Evolutionary conservation across 2,329 filamentous ascomycete genomes (phyloP).

Genomic region (Claviceps digitariae): DNA sequence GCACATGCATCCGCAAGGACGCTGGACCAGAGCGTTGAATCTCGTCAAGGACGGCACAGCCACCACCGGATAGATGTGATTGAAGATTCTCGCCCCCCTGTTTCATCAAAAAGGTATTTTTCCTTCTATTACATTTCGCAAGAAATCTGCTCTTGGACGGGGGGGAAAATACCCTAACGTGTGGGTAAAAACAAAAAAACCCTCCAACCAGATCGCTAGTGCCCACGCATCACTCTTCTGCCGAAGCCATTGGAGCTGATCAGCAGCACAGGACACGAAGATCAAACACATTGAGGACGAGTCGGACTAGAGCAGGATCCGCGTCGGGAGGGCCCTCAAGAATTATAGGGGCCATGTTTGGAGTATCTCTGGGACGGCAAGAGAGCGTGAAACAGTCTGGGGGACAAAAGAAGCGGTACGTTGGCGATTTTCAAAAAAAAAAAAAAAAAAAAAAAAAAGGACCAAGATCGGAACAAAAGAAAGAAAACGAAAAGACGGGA

Average conservation of each 20-base stretch:
- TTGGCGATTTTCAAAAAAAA: neutral
- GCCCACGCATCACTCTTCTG: constrained; percentile 9
- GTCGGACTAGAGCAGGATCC: constrained; percentile 9
- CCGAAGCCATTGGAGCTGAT: constrained; percentile 8
- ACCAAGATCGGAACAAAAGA: neutral
- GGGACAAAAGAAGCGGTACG: constrained; percentile 8
- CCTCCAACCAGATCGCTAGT: constrained; percentile 3
- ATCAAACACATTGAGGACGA: constrained; percentile 8
- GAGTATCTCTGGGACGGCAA: constrained; percentile 12
- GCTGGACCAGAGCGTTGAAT: constrained; percentile 16
- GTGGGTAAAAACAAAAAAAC: neutral
- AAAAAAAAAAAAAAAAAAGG: neutral
- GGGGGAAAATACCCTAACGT: neutral
- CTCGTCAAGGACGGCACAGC: constrained; percentile 14
- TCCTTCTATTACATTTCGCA: neutral
- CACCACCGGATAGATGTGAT: constrained; percentile 15
- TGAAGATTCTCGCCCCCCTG: constrained; percentile 20
- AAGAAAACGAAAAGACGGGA: too few relatives aligned
- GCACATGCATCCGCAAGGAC: constrained; percentile 15
- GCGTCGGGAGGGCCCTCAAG: constrained; percentile 10
- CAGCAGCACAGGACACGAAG: constrained; percentile 5
- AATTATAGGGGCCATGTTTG: constrained; percentile 16
- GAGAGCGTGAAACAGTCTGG: constrained; percentile 10
- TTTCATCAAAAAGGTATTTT: constrained; percentile 20
- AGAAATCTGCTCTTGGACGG: too few relatives aligned